Conservation (phyloP, 805 yeast species). For the Myxozyma kluyveri region DNA sequence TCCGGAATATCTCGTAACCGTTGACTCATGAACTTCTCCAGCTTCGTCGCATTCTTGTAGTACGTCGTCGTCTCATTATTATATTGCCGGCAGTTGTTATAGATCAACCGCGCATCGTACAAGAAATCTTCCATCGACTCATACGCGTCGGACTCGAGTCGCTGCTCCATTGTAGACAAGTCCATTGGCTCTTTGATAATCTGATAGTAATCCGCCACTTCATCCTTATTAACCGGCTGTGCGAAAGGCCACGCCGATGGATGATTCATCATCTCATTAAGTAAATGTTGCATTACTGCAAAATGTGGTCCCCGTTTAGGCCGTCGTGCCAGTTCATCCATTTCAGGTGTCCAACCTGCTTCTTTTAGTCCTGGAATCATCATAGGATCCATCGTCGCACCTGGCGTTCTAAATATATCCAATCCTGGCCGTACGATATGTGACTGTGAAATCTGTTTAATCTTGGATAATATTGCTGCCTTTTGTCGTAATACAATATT, state of each 20-base stretch:
- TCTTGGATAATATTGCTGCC: constrained; percentile 85
- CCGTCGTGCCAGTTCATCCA: constrained; percentile 93
- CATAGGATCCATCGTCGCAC: constrained; percentile 61
- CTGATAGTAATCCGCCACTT: constrained; percentile 94
- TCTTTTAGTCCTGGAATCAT: constrained; percentile 86
- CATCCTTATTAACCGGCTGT: constrained; percentile 83
- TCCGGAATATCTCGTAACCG: constrained; percentile 89
- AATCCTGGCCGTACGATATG: constrained; percentile 82
- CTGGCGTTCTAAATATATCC: constrained; percentile 56
- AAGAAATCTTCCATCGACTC: constrained; percentile 87
- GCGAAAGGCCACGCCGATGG: constrained; percentile 98
- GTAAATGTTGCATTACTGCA: constrained; percentile 83
- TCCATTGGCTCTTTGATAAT: constrained; percentile 97
- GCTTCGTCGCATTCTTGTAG: constrained; percentile 87
- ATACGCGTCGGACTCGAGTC: constrained; percentile 87
- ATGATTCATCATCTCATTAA: constrained; percentile 87
- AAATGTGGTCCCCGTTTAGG: constrained; percentile 94
- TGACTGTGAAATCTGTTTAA: constrained; percentile 72
- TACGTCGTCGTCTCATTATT: constrained; percentile 94
- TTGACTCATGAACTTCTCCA: constrained; percentile 81
- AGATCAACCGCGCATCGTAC: constrained; percentile 81
- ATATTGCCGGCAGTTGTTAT: constrained; percentile 87
- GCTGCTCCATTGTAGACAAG: constrained; percentile 88
- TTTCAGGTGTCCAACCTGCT: constrained; percentile 97
- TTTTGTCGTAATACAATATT: constrained; percentile 83